Conservation (phyloP, 371 early-diverging fungal species). For the Blyttiomyces sp. region DNA sequence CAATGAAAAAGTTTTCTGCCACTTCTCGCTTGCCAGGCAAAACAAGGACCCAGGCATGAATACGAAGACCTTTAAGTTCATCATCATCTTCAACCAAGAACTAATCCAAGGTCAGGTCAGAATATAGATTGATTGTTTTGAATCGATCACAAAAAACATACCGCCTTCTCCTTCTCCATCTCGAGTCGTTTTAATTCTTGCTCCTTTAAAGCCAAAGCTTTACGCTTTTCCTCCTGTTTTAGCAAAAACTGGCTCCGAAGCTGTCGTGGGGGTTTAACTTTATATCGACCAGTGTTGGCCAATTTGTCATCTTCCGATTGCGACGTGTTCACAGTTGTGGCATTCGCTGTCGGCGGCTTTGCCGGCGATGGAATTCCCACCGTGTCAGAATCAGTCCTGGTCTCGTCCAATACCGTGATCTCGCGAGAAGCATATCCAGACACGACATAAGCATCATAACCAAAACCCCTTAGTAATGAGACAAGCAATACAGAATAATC, state of each 20-base stretch:
- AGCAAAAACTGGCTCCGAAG: conserved; percentile 39
- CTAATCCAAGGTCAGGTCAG: background rate
- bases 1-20: conserved; percentile 55
- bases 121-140: background rate
- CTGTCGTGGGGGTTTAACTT: conserved; percentile 41
- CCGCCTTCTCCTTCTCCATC: conserved; percentile 18
- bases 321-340: background rate
- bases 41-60: conserved; percentile 56
- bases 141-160: background rate
- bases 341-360: background rate
- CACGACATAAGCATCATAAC: conserved; percentile 57
- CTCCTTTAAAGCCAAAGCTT: conserved; percentile 12
- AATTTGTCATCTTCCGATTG: background rate
- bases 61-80: conserved; percentile 47
- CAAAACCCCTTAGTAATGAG: conserved; percentile 49
- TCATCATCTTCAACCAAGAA: conserved; percentile 43
- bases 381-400: conserved; percentile 28
- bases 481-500: conserved; percentile 45
- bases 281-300: conserved; percentile 2
- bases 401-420: conserved; percentile 49
- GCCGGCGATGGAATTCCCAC: conserved; percentile 30
- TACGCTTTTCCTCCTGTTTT: conserved; percentile 40
- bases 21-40: conserved; percentile 54
- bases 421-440: conserved; percentile 48
- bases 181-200: conserved; percentile 15